Evolutionary conservation across 2,329 filamentous ascomycete genomes (phyloP), one percentile per base, ranked within the genome.

Genomic region (Xylariaceae sp.): DNA sequence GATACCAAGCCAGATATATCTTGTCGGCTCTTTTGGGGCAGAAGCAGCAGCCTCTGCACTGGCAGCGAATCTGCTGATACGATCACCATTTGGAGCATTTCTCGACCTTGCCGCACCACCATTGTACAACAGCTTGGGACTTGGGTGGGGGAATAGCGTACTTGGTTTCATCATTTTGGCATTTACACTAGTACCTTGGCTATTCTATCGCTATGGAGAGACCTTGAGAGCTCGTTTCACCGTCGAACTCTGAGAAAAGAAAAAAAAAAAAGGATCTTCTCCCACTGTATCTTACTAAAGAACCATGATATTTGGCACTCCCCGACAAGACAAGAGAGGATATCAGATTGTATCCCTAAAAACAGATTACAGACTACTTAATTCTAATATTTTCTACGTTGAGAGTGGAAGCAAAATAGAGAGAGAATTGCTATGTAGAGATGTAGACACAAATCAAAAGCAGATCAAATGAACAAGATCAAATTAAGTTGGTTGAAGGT

Each of bases 161-260:
- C 29, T 53, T 11, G 50, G 48, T 21, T 52, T 54, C 27, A 51
- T 52, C 36, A 27, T 42, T 6, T 11, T 52, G 11, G 48, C 51
- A 6, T 47, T 48, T n/a, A 47, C 46, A 33, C 50, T 48, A 6
- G 45, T 51, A 14, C 48, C 50, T 14, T 21, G 50, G 12, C 42
- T 51, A 11, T 25, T 53, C n/a, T 40, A 49, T 37, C 45, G 37
- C 32, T 53, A 51, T 29, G 50, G 50, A 75, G 1, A 48, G 41
- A 66, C 68, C 5, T 53, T 80, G 1, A 71, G 67, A 0, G 21
- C 16, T 39, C 16, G 37, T 16, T 39, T 39, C 37, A 20, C 12
- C 6, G 37, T 39, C 10, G 22, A 39, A 6, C 16, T 39, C 10
- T 39, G 25, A 29, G 25, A n/a, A n/a, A n/a, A n/a, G n/a, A n/a